Percentiles rank a stretch among this genome's conserved stretches.
Evolutionary conservation across 768 basidiomycete genomes (phyloP).

Genomic region (Rhodotorula paludigena): DNA sequence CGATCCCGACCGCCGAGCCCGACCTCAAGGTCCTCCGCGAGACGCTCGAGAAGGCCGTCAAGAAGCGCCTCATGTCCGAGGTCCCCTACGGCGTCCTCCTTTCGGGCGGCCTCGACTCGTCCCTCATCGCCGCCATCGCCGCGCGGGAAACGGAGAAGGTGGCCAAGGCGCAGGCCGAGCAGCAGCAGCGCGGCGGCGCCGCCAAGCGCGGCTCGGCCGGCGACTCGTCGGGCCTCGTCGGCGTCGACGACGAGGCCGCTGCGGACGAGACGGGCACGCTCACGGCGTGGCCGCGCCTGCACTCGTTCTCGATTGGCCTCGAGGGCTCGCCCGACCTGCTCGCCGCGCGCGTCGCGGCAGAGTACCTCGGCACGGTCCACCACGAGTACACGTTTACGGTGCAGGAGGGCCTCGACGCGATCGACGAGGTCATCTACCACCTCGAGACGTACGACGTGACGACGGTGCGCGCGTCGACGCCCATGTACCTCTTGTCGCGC

Average conservation of each 20-base stretch:
- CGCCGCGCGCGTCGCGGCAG: conserved; percentile 88
- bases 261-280: conserved; percentile 54
- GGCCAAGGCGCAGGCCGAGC: conserved; percentile 68
- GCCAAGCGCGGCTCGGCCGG: conserved; percentile 10
- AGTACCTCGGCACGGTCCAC: conserved; percentile 87
- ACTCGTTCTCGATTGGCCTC: conserved; percentile 95
- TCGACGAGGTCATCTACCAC: conserved; percentile 95
- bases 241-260: conserved; percentile 23
- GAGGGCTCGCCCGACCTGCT: conserved; percentile 90
- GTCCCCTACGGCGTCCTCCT: conserved; percentile 96
- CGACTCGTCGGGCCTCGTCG: conserved; percentile 49
- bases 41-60: conserved; percentile 81
- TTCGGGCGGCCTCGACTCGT: conserved; percentile 91
- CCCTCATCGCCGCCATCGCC: conserved; percentile 90
- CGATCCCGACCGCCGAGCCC: conserved; percentile 58
- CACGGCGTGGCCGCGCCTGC: conserved; percentile 87
- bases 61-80: conserved; percentile 94
- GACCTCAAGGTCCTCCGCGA: conserved; percentile 70
- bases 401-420: conserved; percentile 93
- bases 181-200: conserved; percentile 49
- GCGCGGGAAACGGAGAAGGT: conserved; percentile 91
- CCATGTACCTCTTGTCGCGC: conserved; percentile 95
- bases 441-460: conserved; percentile 99
- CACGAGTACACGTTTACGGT: conserved; percentile 98
- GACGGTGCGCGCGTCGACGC: conserved; percentile 92